These are phyloP conservation scores for Plasmodium knowlesi DNA, from an alignment of 169 alveolate species.

Conservation along the genomic window DNA sequence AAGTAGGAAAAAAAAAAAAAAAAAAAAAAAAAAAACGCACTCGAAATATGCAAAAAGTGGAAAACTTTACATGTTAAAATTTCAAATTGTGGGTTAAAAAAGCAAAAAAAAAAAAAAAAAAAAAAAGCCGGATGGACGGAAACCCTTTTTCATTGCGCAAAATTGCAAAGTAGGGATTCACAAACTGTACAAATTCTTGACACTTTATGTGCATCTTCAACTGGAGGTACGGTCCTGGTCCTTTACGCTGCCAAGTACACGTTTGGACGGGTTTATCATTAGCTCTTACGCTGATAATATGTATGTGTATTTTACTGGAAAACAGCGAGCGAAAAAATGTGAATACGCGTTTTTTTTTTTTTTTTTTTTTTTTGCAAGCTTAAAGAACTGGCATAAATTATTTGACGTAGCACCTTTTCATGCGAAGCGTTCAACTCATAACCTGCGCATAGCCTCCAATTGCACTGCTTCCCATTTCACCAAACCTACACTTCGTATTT, in stretches of 20 bases:
- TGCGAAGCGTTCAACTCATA: background rate
- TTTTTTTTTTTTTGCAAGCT: background rate
- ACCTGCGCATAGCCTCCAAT: background rate
- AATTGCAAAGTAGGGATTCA: constrained; percentile 1
- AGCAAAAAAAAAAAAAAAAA: too few relatives aligned
- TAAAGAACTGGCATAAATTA: background rate
- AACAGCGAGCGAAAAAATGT: background rate
- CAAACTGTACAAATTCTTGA: background rate
- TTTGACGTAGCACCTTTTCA: background rate
- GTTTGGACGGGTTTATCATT: background rate
- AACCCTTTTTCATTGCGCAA: background rate
- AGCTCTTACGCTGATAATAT: background rate
- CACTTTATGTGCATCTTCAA: constrained; percentile 1
- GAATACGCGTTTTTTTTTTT: background rate
- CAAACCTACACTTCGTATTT: background rate
- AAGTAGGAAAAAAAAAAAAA: background rate
- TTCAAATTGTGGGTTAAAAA: background rate
- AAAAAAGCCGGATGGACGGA: background rate
- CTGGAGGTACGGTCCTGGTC: background rate
- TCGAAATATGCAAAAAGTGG: background rate
- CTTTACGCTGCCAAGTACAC: background rate
- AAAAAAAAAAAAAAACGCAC: background rate
- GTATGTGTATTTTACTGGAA: background rate
- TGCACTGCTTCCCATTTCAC: background rate
- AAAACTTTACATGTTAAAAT: background rate